These are phyloP conservation scores for Eucalyptus grandis DNA, from an alignment of 345 rosid species.

Conservation along the genomic window DNA sequence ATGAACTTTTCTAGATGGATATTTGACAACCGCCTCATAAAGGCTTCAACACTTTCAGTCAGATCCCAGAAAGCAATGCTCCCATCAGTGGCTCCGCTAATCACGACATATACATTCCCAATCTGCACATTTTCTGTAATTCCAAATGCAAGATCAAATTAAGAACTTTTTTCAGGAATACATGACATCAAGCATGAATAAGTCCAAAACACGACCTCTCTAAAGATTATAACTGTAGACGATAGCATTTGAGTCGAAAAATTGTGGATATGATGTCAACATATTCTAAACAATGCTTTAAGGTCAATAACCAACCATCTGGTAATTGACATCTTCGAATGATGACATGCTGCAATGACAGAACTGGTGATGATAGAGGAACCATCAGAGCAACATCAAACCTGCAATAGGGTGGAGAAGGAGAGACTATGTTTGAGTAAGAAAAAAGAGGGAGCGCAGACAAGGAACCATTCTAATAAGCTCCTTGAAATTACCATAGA, in stretches of 20 bases:
- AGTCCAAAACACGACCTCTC: not conserved
- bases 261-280: not conserved
- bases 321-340: conserved; percentile 25
- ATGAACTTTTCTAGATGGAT: conserved; percentile 39
- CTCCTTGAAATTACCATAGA: conserved; percentile 50
- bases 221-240: not conserved
- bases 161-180: not conserved
- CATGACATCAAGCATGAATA: not conserved
- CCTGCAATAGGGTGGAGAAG: conserved; percentile 27
- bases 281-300: not conserved
- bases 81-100: conserved; percentile 96
- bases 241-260: not conserved
- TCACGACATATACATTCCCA: conserved; percentile 39
- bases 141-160: not conserved
- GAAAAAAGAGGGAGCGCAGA: not conserved
- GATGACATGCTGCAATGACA: conserved; percentile 63
- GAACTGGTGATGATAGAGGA: conserved; percentile 58
- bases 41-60: conserved; percentile 53
- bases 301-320: conserved; percentile 28
- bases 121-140: conserved; percentile 27
- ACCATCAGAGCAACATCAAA: conserved; percentile 75
- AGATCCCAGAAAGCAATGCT: conserved; percentile 87
- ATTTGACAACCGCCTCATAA: conserved; percentile 40
- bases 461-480: not conserved
- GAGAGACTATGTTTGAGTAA: not conserved